These are phyloP conservation scores for Torulaspora franciscae DNA, from an alignment of 805 yeast genomes.

Conservation along the genomic window DNA sequence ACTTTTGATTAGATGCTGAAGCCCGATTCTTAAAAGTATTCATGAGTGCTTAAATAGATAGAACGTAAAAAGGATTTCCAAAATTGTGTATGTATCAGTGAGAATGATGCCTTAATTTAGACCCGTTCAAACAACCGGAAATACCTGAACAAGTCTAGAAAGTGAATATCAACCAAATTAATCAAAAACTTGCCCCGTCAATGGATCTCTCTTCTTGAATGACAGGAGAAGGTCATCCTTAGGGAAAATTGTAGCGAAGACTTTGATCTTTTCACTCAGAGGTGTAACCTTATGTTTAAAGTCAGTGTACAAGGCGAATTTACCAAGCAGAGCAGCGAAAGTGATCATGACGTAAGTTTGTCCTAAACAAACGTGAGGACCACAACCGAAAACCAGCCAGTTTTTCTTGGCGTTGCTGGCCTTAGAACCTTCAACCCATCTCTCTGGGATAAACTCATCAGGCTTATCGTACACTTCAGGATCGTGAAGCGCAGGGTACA, in stretches of 20 bases:
- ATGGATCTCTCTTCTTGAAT: conserved; percentile 61
- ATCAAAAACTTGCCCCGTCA: conserved; percentile 33
- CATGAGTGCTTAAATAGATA: conserved; percentile 1
- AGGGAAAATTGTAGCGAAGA: conserved; percentile 97
- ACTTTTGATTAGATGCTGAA: conserved; percentile 49
- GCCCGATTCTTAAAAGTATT: background rate
- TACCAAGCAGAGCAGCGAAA: conserved; percentile 86
- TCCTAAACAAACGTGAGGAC: conserved; percentile 95
- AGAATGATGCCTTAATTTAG: background rate
- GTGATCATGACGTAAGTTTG: conserved; percentile 89
- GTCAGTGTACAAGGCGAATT: conserved; percentile 75
- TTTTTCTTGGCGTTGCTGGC: conserved; percentile 76
- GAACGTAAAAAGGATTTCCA: background rate
- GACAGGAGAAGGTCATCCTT: conserved; percentile 84
- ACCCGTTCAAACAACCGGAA: background rate
- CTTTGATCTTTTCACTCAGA: conserved; percentile 85
- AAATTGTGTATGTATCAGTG: conserved; percentile 3
- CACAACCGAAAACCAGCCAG: conserved; percentile 96
- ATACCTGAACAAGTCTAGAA: background rate
- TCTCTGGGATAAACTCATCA: conserved; percentile 89
- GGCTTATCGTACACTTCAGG: conserved; percentile 96
- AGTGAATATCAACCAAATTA: conserved; percentile 5
- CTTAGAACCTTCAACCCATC: conserved; percentile 80
- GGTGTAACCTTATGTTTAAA: conserved; percentile 79
- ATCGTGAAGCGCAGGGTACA: conserved; percentile 94